Conservation (phyloP, 2,329 filamentous ascomycete genomes). For the Trichoderma afroharzianum region DNA sequence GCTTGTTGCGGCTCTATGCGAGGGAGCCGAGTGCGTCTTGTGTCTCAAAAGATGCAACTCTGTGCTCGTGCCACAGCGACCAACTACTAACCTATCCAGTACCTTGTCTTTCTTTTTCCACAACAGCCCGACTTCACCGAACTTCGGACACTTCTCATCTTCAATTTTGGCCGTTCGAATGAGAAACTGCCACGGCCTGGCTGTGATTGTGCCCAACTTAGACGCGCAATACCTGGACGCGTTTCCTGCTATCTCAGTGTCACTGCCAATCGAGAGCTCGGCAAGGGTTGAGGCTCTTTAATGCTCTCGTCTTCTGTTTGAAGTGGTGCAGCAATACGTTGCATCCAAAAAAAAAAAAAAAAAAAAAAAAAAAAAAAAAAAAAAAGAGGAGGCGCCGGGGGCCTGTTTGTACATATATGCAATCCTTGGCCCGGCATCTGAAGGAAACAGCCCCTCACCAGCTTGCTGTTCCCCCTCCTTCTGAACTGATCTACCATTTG, state of each 20-base stretch:
- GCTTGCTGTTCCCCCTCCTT: background rate
- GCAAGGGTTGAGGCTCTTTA: background rate
- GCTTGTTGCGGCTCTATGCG: background rate
- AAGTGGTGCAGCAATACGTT: background rate
- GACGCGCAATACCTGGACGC: background rate
- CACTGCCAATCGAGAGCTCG: background rate
- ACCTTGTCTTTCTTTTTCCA: background rate
- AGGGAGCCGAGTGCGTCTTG: background rate
- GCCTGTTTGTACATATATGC: background rate
- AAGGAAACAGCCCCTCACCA: background rate
- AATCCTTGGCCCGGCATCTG: background rate
- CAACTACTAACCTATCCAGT: background rate
- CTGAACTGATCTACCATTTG: background rate
- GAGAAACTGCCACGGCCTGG: background rate
- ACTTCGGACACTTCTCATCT: background rate
- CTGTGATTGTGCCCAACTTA: background rate
- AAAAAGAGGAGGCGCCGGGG: background rate
- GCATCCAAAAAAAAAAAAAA: background rate
- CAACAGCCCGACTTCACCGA: background rate
- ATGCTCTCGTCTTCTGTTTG: background rate
- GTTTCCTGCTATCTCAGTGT: background rate
- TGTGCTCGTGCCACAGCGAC: background rate
- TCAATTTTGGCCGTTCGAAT: background rate
- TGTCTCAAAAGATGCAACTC: background rate
- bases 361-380: background rate